Evolutionary conservation across 2,329 filamentous ascomycete species (phyloP), one percentile per base, ranked within the genome.

Genomic region (Xylaria sp.): DNA sequence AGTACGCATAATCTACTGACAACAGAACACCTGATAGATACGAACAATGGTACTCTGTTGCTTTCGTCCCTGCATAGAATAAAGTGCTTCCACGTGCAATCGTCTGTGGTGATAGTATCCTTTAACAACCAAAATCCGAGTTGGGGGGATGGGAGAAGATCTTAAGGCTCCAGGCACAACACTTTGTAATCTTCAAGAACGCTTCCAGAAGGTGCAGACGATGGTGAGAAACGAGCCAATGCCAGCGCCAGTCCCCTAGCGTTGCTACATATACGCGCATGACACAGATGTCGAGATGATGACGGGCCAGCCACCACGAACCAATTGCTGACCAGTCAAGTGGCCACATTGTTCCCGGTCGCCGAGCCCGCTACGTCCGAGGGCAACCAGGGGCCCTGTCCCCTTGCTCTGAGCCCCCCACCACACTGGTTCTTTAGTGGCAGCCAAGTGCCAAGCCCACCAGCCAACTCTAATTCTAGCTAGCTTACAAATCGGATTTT

Each of bases 401-500:
- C 23, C 56, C 56, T 17, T 7, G 31, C 23, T 1, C n/a, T 36
- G 3, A 33, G 38, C 7, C 40, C 23, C 38, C 38, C 38, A 40
- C 59, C 40, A 53, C 33, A 3, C 28, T 28, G 28, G 15, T 17
- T 40, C 13, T 15, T 40, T 15, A 17, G 38, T 15, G 13, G 13
- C 15, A 38, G 36, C 36, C 36, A 38, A 38, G 23, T 20, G 20
- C 48, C 64, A 59, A 23, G 44, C 36, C 7, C 23, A 26, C 51
- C 38, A 53, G 17, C 53, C 48, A 51, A 23, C 59, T 63, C 69
- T 59, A 36, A 63, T 56, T 71, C 64, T 65, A 42, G 64, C 58
- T 69, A 68, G 76, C 75, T 77, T 77, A 77, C 75, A 77, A 77
- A 77, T 77, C 75, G 72, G 73, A 77, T 76, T 76, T 70, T 72